Evolutionary conservation across 768 basidiomycete species (phyloP).

Genomic region (Leccinum boreale): DNA sequence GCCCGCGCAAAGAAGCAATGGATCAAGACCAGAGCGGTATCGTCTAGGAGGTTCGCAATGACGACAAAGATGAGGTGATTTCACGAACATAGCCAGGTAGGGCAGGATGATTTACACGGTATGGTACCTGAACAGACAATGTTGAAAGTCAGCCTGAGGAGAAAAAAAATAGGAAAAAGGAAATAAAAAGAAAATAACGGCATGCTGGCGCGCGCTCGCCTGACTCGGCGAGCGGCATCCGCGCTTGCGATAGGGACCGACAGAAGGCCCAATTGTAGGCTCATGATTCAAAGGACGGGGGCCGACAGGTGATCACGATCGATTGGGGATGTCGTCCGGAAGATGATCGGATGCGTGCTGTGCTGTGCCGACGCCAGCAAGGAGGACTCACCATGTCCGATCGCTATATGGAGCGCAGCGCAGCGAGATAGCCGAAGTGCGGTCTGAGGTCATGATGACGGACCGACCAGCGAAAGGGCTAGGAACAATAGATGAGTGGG

Average conservation of each 20-base stretch:
- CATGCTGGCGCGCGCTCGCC: slow-evolving; percentile 8
- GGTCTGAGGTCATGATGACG: neutral
- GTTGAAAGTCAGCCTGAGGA: slow-evolving; percentile 8
- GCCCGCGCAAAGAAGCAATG: slow-evolving; percentile 25
- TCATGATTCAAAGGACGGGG: slow-evolving; percentile 2
- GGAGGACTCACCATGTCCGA: neutral
- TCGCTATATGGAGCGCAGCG: neutral
- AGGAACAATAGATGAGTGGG: neutral
- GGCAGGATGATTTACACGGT: slow-evolving; percentile 12
- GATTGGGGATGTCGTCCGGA: neutral
- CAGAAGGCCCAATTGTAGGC: neutral
- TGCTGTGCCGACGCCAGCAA: neutral
- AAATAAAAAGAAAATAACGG: slow-evolving; percentile 2
- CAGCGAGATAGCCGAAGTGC: neutral
- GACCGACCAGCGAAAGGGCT: neutral
- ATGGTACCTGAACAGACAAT: slow-evolving; percentile 7
- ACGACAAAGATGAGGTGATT: slow-evolving; percentile 23
- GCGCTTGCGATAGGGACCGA: neutral
- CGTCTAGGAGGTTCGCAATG: neutral
- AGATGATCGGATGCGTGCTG: neutral
- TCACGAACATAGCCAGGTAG: slow-evolving; percentile 6
- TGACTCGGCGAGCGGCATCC: neutral
- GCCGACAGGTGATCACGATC: slow-evolving; percentile 5
- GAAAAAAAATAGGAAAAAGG: neutral
- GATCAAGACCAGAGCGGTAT: neutral